These are phyloP conservation scores for Backusella luteola DNA, from an alignment of 192 early-diverging fungal genomes.

Conservation along the genomic window DNA sequence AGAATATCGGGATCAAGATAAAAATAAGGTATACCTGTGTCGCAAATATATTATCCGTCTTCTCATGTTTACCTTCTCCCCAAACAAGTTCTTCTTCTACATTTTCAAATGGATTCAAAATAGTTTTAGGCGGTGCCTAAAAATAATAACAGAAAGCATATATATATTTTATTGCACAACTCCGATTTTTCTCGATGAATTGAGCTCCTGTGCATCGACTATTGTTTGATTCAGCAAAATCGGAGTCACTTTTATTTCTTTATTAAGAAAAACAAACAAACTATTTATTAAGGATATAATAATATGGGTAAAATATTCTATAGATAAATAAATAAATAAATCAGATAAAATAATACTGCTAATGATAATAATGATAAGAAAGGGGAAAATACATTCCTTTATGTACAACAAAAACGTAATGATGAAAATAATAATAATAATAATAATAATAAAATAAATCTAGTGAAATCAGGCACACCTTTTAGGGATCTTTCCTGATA, in stretches of 20 bases:
- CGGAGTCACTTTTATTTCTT: background rate
- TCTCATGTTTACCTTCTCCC: background rate
- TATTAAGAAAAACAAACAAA: background rate
- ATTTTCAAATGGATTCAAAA: background rate
- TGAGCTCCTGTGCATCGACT: background rate
- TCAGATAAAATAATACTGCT: background rate
- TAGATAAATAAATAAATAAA: conserved; percentile 3
- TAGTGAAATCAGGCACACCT: background rate
- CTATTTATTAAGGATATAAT: background rate
- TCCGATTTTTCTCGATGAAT: background rate
- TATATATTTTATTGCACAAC: background rate
- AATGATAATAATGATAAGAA: background rate
- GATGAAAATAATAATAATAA: too few relatives aligned
- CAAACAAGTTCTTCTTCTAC: background rate
- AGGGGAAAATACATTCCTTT: background rate
- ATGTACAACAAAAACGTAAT: background rate
- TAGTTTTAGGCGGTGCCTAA: background rate
- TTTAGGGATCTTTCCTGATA: background rate
- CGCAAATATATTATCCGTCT: background rate
- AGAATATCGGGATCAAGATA: background rate
- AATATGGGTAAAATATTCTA: background rate
- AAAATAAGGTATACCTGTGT: background rate
- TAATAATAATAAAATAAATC: background rate
- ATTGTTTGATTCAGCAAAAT: background rate
- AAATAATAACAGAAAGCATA: background rate